A percentile compares a stretch with the other conserved stretches of the same genome.
Conservation (phyloP, 2,329 filamentous ascomycete genomes). For the Aspergillus candidus region DNA sequence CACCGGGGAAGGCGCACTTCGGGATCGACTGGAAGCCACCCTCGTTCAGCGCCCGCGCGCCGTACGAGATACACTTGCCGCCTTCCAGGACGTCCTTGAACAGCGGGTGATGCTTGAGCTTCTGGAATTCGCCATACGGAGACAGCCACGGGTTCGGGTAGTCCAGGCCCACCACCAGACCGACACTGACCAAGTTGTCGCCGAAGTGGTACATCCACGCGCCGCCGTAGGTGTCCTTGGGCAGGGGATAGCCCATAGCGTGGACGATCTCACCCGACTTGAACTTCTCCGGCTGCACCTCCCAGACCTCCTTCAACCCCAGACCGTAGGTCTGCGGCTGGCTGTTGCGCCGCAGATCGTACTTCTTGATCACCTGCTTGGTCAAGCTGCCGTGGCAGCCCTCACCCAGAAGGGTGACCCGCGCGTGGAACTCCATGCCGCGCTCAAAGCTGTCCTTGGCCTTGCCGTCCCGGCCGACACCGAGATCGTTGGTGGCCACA, state of each 20-base stretch:
- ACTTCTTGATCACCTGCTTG: conserved; percentile 93
- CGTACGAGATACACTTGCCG: conserved; percentile 96
- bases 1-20: conserved; percentile 92
- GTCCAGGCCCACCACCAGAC: conserved; percentile 86
- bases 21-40: conserved; percentile 97
- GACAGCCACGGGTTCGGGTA: conserved; percentile 96
- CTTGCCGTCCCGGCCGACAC: conserved; percentile 72
- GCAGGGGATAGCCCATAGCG: conserved; percentile 86
- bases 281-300: conserved; percentile 89
- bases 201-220: conserved; percentile 99
- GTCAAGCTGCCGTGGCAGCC: conserved; percentile 93
- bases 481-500: conserved; percentile 92
- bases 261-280: conserved; percentile 78
- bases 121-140: conserved; percentile 94
- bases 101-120: conserved; percentile 95
- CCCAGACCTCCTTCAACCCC: conserved; percentile 96
- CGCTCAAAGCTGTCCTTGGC: conserved; percentile 88
- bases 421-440: conserved; percentile 96
- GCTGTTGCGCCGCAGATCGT: conserved; percentile 79
- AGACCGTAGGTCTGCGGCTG: conserved; percentile 93
- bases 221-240: conserved; percentile 85
- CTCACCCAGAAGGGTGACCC: conserved; percentile 85
- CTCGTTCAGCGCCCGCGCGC: conserved; percentile 83
- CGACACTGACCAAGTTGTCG: conserved; percentile 89
- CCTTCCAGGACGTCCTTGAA: conserved; percentile 84